Evolutionary conservation across 2,329 filamentous ascomycete genomes (phyloP).

Genomic region (Diaporthe aspalathi): DNA sequence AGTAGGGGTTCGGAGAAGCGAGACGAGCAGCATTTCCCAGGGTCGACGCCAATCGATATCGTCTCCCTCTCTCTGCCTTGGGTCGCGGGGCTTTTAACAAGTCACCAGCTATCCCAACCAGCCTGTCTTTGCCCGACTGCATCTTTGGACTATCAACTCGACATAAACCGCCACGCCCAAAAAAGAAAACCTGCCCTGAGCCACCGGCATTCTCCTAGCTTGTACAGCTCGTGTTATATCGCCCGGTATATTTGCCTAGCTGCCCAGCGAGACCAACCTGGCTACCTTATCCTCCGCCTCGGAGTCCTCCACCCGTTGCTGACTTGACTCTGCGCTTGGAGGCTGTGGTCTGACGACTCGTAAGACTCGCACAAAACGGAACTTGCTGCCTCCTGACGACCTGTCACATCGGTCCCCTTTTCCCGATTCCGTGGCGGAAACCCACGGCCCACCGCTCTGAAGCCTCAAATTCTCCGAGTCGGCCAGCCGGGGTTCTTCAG

Average conservation of each 20-base stretch:
- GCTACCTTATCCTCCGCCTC: not conserved
- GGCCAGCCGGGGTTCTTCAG: conserved; percentile 14
- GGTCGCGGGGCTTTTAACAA: conserved; percentile 38
- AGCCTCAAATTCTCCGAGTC: conserved; percentile 7
- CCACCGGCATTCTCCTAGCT: conserved; percentile 4
- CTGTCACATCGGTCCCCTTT: not conserved
- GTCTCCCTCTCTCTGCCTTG: conserved; percentile 33
- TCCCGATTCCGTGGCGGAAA: conserved; percentile 17
- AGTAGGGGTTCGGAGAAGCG: conserved; percentile 33
- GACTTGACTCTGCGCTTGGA: not conserved
- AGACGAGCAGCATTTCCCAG: conserved; percentile 36
- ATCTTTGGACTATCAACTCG: conserved; percentile 8
- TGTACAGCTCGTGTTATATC: not conserved
- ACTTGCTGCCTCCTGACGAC: conserved; percentile 2
- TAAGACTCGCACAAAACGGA: not conserved
- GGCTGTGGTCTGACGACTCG: conserved; percentile 5
- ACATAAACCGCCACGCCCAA: not conserved
- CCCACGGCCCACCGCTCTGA: conserved; percentile 7
- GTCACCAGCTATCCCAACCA: conserved; percentile 37
- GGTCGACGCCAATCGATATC: conserved; percentile 37
- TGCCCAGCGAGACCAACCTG: not conserved
- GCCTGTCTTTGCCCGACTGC: conserved; percentile 26
- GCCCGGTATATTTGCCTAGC: not conserved
- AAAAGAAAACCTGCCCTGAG: not conserved
- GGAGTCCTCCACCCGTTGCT: not conserved